Base-by-base conservation (phyloP, 768 basidiomycete species). In the Termitomyces sp. region DNA sequence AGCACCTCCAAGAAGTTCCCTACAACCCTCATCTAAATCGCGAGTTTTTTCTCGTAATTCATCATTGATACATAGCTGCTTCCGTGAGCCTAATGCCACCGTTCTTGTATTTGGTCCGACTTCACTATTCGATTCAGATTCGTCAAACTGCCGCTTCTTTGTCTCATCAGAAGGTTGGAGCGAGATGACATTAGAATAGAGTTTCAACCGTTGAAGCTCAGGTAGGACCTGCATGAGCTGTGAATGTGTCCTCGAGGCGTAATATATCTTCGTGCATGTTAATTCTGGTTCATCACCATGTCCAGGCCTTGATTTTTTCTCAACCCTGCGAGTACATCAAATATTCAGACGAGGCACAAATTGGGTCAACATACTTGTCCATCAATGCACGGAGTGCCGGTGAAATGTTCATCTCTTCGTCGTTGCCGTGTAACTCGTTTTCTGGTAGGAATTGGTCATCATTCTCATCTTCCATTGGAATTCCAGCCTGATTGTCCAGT, bases 221-320 rank as follows among this genome's bases (percentile, higher is more conserved):
- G 89, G 88, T 18, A 95, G 78, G 4, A 98, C 80, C 70, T 99
- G 96, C 2, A 94, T 80, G 4, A 99, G 82, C 67, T 99, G 96
- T 1, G 95, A 95, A 72, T 99, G 96, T 0, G 96, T 99, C 34
- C 96, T 81, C 0, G 97, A 98, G 0, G 95, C 91, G 67, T 95
- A 97, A 70, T 86, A 97, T 60, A 98, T 88, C 78, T 93, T 91
- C 39, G 84, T 88, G 67, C 88, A 90, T 4, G 80, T 78, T 16
- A 80, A 79, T 58, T 86, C 86, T 47, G 75, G 75, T 55, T 72
- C 68, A 24, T 71, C 66, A 49, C 27, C 59, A 46, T 36, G 60
- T 16, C 58, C 64, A 18, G 44, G 58, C 49, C 62, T 67, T 51
- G 72, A 67, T 31, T 63, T 61, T 62, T 72, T 74, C 57, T 78